Evolutionary conservation across 805 yeast genomes (phyloP).

Genomic region (Peterozyma xylosa): DNA sequence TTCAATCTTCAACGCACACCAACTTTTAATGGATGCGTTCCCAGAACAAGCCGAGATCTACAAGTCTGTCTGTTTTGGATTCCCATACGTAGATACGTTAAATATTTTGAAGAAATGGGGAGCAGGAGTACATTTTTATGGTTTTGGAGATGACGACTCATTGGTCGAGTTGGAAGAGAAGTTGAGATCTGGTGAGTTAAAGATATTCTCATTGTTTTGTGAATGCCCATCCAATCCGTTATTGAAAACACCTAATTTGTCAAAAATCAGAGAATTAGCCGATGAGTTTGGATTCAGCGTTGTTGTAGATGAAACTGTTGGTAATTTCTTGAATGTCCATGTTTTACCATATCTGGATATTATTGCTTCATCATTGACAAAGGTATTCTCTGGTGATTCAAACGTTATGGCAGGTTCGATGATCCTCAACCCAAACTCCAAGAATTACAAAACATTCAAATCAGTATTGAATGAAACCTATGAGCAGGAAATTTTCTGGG

Average conservation of each 20-base stretch:
- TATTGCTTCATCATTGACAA: slow-evolving; percentile 80
- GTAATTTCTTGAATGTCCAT: slow-evolving; percentile 80
- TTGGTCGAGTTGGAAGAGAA: slow-evolving; percentile 56
- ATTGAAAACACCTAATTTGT: slow-evolving; percentile 74
- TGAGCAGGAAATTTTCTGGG: slow-evolving; percentile 79
- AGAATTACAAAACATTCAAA: slow-evolving; percentile 41
- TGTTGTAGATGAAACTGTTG: slow-evolving; percentile 91
- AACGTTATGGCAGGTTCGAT: slow-evolving; percentile 94
- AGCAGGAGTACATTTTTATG: slow-evolving; percentile 81
- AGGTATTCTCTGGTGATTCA: slow-evolving; percentile 89
- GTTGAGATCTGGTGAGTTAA: slow-evolving; percentile 50
- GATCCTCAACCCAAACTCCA: slow-evolving; percentile 64
- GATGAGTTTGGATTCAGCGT: slow-evolving; percentile 67
- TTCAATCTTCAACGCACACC: slow-evolving; percentile 77
- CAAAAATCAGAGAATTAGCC: slow-evolving; percentile 56
- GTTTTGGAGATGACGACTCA: slow-evolving; percentile 71
- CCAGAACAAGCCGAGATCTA: slow-evolving; percentile 19
- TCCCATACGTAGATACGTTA: slow-evolving; percentile 91
- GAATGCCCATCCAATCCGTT: slow-evolving; percentile 97
- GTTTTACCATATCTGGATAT: slow-evolving; percentile 81
- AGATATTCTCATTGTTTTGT: slow-evolving; percentile 72
- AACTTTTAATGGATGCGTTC: slow-evolving; percentile 31
- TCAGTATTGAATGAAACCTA: slow-evolving; percentile 41
- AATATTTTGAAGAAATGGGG: slow-evolving; percentile 86
- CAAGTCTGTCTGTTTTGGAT: slow-evolving; percentile 90